Percentiles rank a stretch among this genome's conserved stretches.
phyloP scores from a whole-genome alignment of 2,329 filamentous ascomycete genomes.

The Trichothecium roseum region DNA sequence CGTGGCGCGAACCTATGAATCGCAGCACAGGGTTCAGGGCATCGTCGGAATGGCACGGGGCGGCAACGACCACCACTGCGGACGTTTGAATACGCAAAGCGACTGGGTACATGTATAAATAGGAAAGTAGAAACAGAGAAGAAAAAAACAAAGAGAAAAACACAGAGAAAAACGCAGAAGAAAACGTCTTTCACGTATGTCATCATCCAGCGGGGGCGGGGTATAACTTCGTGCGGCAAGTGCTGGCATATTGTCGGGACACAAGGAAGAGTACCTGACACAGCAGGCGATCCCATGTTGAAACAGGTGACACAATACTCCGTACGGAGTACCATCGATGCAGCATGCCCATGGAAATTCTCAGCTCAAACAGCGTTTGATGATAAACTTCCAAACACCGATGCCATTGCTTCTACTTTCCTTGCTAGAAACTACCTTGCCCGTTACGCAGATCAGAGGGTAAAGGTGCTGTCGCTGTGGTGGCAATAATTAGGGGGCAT shows the following conservation, averaged over 20 bases:
- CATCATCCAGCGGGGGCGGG: conserved; percentile 7
- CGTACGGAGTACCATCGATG: neutral
- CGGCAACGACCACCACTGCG: neutral
- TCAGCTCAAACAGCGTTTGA: conserved; percentile 2
- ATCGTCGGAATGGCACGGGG: conserved; percentile 2
- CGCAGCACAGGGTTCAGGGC: conserved; percentile 2
- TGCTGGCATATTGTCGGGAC: conserved; percentile 6
- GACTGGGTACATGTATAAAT: conserved; percentile 1
- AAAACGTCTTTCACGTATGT: too few relatives aligned
- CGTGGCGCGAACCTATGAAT: neutral
- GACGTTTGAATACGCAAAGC: neutral
- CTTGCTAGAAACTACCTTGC: neutral
- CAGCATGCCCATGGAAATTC: conserved; percentile 3
- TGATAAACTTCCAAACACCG: neutral
- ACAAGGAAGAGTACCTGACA: conserved; percentile 8
- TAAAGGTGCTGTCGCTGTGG: too few relatives aligned
- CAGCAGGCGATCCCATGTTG: too few relatives aligned
- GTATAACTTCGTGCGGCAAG: conserved; percentile 6
- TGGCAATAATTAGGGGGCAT: too few relatives aligned
- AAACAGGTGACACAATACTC: too few relatives aligned
- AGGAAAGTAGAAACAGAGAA: neutral
- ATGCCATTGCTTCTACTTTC: conserved; percentile 1
- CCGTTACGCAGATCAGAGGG: too few relatives aligned
- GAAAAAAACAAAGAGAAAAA: neutral
- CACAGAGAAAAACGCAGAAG: too few relatives aligned